phyloP scores from a whole-genome alignment of 1,284 basidiomycete species.

The Athelia sp. region DNA sequence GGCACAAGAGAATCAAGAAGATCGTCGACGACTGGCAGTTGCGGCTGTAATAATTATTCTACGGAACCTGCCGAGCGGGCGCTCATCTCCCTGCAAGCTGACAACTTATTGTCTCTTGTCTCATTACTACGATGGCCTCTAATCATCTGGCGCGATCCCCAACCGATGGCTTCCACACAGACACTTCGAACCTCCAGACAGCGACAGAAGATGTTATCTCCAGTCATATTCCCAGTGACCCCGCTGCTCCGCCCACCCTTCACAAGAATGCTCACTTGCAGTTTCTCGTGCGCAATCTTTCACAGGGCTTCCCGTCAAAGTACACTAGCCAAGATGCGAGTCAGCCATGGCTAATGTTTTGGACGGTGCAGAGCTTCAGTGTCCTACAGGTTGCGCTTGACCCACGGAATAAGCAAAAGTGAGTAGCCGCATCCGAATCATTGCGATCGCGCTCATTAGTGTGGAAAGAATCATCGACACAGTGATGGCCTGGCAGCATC shows the following conservation, averaged over 20 bases:
- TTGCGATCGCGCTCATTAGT: background rate
- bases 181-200: slow-evolving; percentile 60
- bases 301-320: slow-evolving; percentile 71
- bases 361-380: slow-evolving; percentile 82
- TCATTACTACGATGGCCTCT: too few species aligned
- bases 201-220: slow-evolving; percentile 65
- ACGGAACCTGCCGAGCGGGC: too few species aligned
- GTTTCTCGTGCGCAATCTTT: slow-evolving; percentile 62
- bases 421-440: slow-evolving; percentile 16
- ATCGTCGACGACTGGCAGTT: too few species aligned
- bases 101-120: too few species aligned
- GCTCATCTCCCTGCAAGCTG: too few species aligned
- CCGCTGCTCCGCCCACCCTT: slow-evolving; percentile 29
- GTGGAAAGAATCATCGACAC: slow-evolving; percentile 65
- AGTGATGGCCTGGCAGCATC: slow-evolving; percentile 73
- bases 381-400: slow-evolving; percentile 76
- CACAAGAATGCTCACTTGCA: slow-evolving; percentile 62
- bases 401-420: slow-evolving; percentile 69
- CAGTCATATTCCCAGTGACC: slow-evolving; percentile 33
- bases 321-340: slow-evolving; percentile 88
- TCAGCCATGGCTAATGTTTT: slow-evolving; percentile 90
- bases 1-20: too few species aligned
- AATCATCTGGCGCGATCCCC: slow-evolving; percentile 28
- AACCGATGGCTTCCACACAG: slow-evolving; percentile 55
- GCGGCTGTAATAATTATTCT: too few species aligned